phyloP scores from a whole-genome alignment of 1,284 basidiomycete genomes.

The Heterobasidion irregulare region DNA sequence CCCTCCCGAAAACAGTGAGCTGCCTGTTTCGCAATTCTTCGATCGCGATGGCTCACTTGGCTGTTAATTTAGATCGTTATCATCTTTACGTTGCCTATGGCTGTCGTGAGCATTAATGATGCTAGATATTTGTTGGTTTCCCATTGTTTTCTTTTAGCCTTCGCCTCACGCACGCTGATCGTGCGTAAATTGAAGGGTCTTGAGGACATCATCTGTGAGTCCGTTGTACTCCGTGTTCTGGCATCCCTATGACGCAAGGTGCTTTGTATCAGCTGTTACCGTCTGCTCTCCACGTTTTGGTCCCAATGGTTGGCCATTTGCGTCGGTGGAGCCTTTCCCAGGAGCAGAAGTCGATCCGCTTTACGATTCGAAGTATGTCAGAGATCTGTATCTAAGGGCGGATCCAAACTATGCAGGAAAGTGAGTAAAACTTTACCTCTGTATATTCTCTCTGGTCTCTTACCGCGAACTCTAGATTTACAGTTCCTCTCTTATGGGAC shows the following conservation, averaged over 20 bases:
- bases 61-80: slow-evolving; percentile 59
- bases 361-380: slow-evolving; percentile 64
- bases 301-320: slow-evolving; percentile 83
- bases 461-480: slow-evolving; percentile 40
- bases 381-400: slow-evolving; percentile 80
- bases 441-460: not conserved
- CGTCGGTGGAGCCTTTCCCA: slow-evolving; percentile 59
- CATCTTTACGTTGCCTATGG: slow-evolving; percentile 81
- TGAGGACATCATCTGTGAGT: slow-evolving; percentile 73
- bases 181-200: slow-evolving; percentile 88
- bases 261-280: slow-evolving; percentile 31
- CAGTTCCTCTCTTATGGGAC: slow-evolving; percentile 95
- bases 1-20: slow-evolving; percentile 72
- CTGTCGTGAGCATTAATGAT: slow-evolving; percentile 50
- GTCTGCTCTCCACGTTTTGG: slow-evolving; percentile 87
- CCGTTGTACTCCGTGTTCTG: not conserved
- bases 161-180: slow-evolving; percentile 91
- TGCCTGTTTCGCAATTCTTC: not conserved
- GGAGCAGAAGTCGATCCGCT: slow-evolving; percentile 68
- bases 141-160: slow-evolving; percentile 39
- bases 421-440: too few relatives aligned
- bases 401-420: slow-evolving; percentile 65
- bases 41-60: not conserved
- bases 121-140: not conserved
- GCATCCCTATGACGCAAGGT: slow-evolving; percentile 30